phyloP scores from a whole-genome alignment of 1,284 basidiomycete species.

The Rhodotorula sp. region DNA sequence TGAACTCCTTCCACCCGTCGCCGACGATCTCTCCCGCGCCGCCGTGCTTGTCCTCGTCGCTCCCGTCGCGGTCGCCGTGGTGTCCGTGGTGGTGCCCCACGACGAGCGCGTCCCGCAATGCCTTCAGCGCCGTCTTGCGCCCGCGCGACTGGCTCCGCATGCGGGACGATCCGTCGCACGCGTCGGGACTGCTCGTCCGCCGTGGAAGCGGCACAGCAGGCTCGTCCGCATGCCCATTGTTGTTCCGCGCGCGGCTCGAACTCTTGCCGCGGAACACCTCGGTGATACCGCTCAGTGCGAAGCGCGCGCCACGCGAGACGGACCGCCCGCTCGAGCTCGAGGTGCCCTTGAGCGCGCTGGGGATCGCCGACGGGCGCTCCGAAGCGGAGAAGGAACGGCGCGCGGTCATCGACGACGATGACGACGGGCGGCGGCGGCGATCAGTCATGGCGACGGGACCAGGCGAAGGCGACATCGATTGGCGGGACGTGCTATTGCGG shows the following conservation, averaged over 20 bases:
- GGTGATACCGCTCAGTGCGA: conserved; percentile 29
- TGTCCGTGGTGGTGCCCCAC: conserved; percentile 14
- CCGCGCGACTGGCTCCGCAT: conserved; percentile 50
- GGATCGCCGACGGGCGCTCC: conserved; percentile 4
- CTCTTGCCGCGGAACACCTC: conserved; percentile 41
- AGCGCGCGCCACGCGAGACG: conserved; percentile 26
- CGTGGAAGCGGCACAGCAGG: neutral
- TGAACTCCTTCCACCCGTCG: conserved; percentile 83
- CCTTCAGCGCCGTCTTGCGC: conserved; percentile 53
- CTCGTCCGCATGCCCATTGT: neutral
- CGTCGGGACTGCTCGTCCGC: conserved; percentile 37
- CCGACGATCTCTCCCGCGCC: conserved; percentile 51
- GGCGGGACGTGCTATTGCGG: neutral
- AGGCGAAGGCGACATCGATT: neutral
- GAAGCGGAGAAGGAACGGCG: neutral
- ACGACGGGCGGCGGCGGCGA: conserved; percentile 8
- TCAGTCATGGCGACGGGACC: neutral
- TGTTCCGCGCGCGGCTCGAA: conserved; percentile 14
- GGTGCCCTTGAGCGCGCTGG: conserved; percentile 14
- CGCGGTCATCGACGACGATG: conserved; percentile 8
- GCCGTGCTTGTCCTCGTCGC: conserved; percentile 48
- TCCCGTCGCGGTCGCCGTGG: conserved; percentile 13
- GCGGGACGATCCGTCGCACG: conserved; percentile 36
- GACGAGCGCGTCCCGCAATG: conserved; percentile 50
- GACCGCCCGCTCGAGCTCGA: conserved; percentile 12